Evolutionary conservation across 192 early-diverging fungal species (phyloP).

Genomic region (Ramicandelaber brevisporus): DNA sequence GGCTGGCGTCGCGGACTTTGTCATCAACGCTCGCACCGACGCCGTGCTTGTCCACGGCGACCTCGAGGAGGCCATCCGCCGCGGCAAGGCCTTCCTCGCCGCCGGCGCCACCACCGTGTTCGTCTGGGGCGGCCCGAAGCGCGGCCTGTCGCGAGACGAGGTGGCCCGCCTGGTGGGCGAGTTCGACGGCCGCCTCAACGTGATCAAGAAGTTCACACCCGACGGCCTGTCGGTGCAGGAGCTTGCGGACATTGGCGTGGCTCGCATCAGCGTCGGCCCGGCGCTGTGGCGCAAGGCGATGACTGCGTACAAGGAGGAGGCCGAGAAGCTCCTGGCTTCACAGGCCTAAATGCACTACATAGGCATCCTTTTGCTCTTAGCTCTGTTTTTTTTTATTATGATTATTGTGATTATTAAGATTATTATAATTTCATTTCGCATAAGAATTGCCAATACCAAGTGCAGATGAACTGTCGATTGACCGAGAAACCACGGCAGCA

Average conservation of each 20-base stretch:
- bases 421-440: too few species aligned
- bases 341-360: too few species aligned
- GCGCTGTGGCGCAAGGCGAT: too few species aligned
- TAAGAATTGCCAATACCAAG: too few species aligned
- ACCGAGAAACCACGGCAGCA: too few species aligned
- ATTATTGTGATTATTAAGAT: too few species aligned
- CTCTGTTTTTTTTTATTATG: too few species aligned
- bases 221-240: slow-evolving; percentile 5
- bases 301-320: slow-evolving; percentile 7
- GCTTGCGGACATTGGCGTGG: slow-evolving; percentile 7
- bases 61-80: slow-evolving; percentile 9
- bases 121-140: slow-evolving; percentile 11
- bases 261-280: slow-evolving; percentile 7
- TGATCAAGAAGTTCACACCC: slow-evolving; percentile 2
- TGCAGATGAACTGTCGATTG: too few species aligned
- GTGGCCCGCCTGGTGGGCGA: slow-evolving; percentile 3
- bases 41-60: slow-evolving; percentile 5
- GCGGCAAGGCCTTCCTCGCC: slow-evolving; percentile 13
- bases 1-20: slow-evolving; percentile 15
- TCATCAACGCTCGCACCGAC: slow-evolving; percentile 18
- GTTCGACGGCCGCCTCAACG: slow-evolving; percentile 6
- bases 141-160: slow-evolving; percentile 5
- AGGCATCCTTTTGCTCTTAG: too few species aligned
- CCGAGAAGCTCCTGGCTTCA: slow-evolving; percentile 4
- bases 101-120: slow-evolving; percentile 16